Evolutionary conservation across 2,329 filamentous ascomycete species (phyloP), one percentile per base, ranked within the genome.

Genomic region (Blumeria graminis): DNA sequence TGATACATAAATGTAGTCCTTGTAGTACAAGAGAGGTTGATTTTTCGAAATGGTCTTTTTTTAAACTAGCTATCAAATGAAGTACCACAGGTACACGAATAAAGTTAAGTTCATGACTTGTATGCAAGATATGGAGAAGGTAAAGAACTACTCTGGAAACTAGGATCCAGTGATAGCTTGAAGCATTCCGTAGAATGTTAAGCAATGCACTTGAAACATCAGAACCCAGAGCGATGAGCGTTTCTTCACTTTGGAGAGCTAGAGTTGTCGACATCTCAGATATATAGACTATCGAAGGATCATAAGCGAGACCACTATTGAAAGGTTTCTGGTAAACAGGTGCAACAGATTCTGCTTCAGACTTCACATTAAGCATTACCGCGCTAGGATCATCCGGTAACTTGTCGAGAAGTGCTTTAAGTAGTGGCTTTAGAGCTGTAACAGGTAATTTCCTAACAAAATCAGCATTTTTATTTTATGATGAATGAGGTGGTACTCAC

Each of bases 21-120:
- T 84, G 82, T 16, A 94, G 72, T 0, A 93, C 78, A 4, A 86
- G 77, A 35, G 80, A 73, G 0, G 88, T 83, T 14, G 86, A 83
- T 66, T 84, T 84, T 56, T 83, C 80, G 18, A 96, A 72, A 0
- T 82, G 73, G 35, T 86, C 80, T 64, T 87, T 81, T 39, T 87
- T 80, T 65, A 96, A 86, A 60, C 82, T 88, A 0, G 89, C 93
- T 59, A 98, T 88, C 1, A 83, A 83, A 67, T 98, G 92, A 11
- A 98, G 76, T 7, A 96, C 77, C 55, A 96, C 85, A 1, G 92
- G 92, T 0, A 89, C 86, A 57, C 92, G 86, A 64, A 95, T 82
- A 67, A 92, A 94, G 63, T 93, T 86, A 64, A 90, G 80, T 62
- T 94, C 85, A 69, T 94, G 93, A 71, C 88, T 90, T 18, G 83